phyloP scores from a whole-genome alignment of 768 basidiomycete species.

The Saitozyma podzolica region DNA sequence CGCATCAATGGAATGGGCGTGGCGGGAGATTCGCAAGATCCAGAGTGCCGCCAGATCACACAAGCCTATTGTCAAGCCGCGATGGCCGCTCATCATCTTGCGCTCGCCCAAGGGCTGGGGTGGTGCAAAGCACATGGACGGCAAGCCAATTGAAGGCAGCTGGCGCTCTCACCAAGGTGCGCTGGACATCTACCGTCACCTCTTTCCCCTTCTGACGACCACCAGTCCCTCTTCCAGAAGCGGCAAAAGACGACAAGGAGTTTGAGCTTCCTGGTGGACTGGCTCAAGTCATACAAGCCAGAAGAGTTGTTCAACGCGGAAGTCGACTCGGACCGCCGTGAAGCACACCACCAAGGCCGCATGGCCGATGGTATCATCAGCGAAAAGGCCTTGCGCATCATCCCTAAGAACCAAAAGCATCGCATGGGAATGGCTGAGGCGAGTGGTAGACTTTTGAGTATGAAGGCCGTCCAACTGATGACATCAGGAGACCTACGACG shows the following conservation, averaged over 20 bases:
- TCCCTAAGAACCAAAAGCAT: conserved; percentile 40
- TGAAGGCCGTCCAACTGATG: too few relatives aligned
- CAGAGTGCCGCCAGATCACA: conserved; percentile 76
- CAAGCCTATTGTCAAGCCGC: conserved; percentile 78
- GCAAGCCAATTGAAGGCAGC: conserved; percentile 75
- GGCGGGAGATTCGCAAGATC: conserved; percentile 60
- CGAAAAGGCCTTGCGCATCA: conserved; percentile 43
- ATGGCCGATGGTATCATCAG: conserved; percentile 42
- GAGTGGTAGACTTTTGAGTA: too few relatives aligned
- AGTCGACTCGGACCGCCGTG: conserved; percentile 23
- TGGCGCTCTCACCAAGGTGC: conserved; percentile 75
- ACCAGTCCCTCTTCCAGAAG: conserved; percentile 76
- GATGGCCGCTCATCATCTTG: conserved; percentile 84
- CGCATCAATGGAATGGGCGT: conserved; percentile 77
- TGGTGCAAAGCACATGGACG: conserved; percentile 66
- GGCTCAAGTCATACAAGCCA: conserved; percentile 73
- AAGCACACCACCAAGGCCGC: conserved; percentile 26
- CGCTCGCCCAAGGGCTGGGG: conserved; percentile 81
- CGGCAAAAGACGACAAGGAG: conserved; percentile 66
- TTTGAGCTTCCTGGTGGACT: conserved; percentile 65
- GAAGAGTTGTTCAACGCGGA: conserved; percentile 63
- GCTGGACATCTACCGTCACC: neutral
- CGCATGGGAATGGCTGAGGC: conserved; percentile 67
- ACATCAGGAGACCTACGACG: conserved; percentile 62
- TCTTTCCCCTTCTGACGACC: too few relatives aligned